Evolutionary conservation across 441 rosid genomes (phyloP), one percentile per base, ranked within the genome.

Genomic region (Rhodomyrtus psidioides): DNA sequence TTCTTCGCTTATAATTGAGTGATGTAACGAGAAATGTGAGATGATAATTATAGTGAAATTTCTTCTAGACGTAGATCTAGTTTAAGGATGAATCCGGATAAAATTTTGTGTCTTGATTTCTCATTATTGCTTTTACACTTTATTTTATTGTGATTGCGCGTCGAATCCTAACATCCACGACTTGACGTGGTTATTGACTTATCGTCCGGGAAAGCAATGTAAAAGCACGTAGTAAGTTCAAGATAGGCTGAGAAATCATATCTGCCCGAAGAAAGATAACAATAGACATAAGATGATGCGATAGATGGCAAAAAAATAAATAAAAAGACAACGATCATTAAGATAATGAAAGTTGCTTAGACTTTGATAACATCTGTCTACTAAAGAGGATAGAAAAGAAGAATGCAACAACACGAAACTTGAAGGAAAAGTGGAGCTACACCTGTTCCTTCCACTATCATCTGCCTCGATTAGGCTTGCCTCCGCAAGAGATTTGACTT

Each of bases 1-100:
- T 51, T 51, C 3, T 51, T 51, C 12, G 4, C 4, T 12, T 51
- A 3, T 46, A 9, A 46, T 46, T 46, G 12, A 46, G 51, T 12
- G 51, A 46, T 12, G 15, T 46, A 46, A 46, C 2, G 53, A 51
- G 1, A 12, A 3, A 9, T 44, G 10, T 2, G 49, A 1, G 10
- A 2, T 44, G 14, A 1, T 51, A 51, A 51, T 51, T 51, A 12
- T 51, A 51, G 3, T 3, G 1, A 51, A 51, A 12, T 51, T 4
- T 51, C 5, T 51, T 0, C 15, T 12, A 3, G 2, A 51, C 15
- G 0, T 51, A 51, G 3, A 4, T 0, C 0, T 51, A 51, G 14
- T 51, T 51, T 51, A 12, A 51, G 0, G 15, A 51, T 12, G 15
- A 51, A 51, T 3, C 5, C 4, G 1, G 14, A 51, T 51, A 51